Conservation (phyloP, 140 eudicot species). For the Anethum foeniculum region DNA sequence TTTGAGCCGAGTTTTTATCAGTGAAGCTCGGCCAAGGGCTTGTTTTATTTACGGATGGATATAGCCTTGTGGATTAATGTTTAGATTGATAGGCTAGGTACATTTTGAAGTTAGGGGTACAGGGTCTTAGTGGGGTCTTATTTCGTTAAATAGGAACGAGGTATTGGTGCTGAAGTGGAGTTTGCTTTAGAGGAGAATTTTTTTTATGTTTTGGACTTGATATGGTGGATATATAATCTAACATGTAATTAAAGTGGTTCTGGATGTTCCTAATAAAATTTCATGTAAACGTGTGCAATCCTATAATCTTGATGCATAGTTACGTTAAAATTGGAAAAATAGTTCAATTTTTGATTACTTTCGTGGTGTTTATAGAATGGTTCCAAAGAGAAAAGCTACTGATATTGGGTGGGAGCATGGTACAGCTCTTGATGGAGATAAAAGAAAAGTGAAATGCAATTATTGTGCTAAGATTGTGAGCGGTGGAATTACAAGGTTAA, state of each 20-base stretch:
- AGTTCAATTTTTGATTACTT: not conserved
- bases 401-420: conserved; percentile 16
- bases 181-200: not conserved
- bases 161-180: not conserved
- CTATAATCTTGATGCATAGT: not conserved
- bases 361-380: not conserved
- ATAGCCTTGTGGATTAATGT: not conserved
- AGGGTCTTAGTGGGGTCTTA: not conserved
- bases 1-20: not conserved
- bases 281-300: not conserved
- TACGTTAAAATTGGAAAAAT: not conserved
- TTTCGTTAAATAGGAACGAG: not conserved
- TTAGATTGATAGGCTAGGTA: not conserved
- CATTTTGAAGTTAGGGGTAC: not conserved
- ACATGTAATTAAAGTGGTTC: not conserved
- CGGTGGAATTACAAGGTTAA: conserved; percentile 15
- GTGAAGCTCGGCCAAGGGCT: not conserved
- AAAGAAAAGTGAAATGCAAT: conserved; percentile 13
- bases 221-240: not conserved
- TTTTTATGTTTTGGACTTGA: not conserved
- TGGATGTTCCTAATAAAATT: not conserved
- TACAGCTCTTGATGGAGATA: conserved; percentile 11
- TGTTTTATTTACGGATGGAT: not conserved
- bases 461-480: conserved; percentile 12
- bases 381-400: conserved; percentile 6